A percentile compares a stretch with the other conserved stretches of the same genome.
Conservation (phyloP, 1,284 basidiomycete genomes). For the Sporisorium sorghi region DNA sequence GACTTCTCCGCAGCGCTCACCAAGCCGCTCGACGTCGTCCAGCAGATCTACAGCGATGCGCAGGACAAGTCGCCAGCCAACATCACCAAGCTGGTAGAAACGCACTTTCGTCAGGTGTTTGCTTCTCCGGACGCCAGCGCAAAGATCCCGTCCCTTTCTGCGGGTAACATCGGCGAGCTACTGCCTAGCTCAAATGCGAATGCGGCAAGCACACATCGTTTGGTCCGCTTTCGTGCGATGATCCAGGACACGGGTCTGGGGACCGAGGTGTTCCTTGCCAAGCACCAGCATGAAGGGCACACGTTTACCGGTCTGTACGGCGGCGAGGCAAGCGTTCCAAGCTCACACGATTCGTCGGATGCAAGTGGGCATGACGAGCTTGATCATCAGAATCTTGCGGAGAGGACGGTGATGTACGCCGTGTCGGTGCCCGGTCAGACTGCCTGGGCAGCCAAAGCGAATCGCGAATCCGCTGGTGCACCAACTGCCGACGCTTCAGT, state of each 20-base stretch:
- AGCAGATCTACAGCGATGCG: conserved; percentile 41
- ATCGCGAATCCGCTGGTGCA: conserved; percentile 15
- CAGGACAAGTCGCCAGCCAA: conserved; percentile 35
- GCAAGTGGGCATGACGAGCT: conserved; percentile 18
- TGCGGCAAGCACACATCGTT: conserved; percentile 43
- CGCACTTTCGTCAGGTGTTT: conserved; percentile 46
- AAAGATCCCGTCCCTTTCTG: conserved; percentile 44
- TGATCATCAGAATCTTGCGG: conserved; percentile 63
- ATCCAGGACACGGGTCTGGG: conserved; percentile 69
- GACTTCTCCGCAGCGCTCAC: conserved; percentile 50
- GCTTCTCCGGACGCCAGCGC: conserved; percentile 35
- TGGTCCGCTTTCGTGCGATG: conserved; percentile 69
- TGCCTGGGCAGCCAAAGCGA: conserved; percentile 53
- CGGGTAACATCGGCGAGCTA: conserved; percentile 22
- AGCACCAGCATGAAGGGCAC: conserved; percentile 39
- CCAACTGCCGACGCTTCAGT: conserved; percentile 5
- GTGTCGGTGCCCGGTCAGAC: conserved; percentile 67
- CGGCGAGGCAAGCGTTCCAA: conserved; percentile 21
- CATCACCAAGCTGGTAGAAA: conserved; percentile 40
- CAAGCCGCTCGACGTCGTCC: conserved; percentile 48
- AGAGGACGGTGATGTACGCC: conserved; percentile 66
- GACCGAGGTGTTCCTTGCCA: conserved; percentile 64
- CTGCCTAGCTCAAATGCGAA: conserved; percentile 8
- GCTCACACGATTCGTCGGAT: conserved; percentile 1
- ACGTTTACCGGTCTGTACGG: conserved; percentile 54